Base-by-base conservation (phyloP, 345 rosid species). In the Hibiscus trionum region DNA sequence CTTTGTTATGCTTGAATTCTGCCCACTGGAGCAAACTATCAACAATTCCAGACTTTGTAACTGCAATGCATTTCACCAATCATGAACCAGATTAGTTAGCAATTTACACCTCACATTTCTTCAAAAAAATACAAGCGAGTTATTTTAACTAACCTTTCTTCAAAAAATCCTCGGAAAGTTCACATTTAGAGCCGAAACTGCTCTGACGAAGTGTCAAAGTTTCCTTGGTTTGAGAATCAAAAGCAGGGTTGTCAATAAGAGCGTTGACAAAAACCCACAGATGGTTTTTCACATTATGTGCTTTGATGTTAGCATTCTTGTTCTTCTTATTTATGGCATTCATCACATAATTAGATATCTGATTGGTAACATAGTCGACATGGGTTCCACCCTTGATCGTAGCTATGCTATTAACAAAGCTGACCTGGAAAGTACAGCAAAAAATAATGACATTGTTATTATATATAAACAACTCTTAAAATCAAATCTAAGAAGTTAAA, bases 161-260 rank as follows among this genome's bases (percentile, higher is more conserved):
- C 73, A 95, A 76, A 77, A 89, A 74, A 11, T 89, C 93, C 53
- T 95, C 97, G 12, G 91, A 75, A 74, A 95, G 86, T 76, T 90
- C 97, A 75, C 99, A 95, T 79, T 87, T 89, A 3, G 99, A 90
- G 1, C 99, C 99, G 15, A 95, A 93, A 73, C 91, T 95, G 85
- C 94, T 90, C 79, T 90, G 94, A 53, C 97, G 93, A 76, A 95
- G 97, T 12, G 99, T 92, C 87, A 95, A 73, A 70, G 94, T 91
- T 86, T 95, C 99, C 82, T 95, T 95, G 17, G 99, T 95, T 85
- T 95, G 99, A 70, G 99, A 95, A 81, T 95, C 99, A 74, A 95
- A 95, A 49, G 99, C 99, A 65, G 98, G 98, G 74, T 95, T 95
- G 84, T 92, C 99, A 82, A 95, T 89, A 66, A 95, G 94, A 14